These are phyloP conservation scores for Rhododendron kiyosumense DNA, from an alignment of 148 eudicot species.

Conservation along the genomic window DNA sequence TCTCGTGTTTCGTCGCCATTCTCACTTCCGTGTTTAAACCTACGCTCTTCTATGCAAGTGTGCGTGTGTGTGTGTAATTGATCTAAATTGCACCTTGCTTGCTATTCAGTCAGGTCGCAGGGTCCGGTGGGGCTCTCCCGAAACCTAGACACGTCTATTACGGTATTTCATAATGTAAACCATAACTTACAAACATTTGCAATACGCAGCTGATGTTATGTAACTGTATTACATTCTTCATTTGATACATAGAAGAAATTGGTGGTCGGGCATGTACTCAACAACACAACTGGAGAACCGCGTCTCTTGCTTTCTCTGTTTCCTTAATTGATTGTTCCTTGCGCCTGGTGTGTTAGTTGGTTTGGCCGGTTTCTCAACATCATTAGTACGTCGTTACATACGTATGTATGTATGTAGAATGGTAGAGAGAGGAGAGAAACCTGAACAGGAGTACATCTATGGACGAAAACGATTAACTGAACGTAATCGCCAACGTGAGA, in stretches of 20 bases:
- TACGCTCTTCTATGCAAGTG: background rate
- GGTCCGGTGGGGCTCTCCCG: no score
- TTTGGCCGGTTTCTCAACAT: background rate
- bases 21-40: background rate
- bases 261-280: background rate
- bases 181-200: no score
- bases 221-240: no score
- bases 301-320: no score
- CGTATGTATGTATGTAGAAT: background rate
- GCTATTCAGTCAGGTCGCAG: no score
- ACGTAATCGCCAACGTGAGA: conserved; percentile 63
- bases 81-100: no score
- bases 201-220: background rate
- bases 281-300: background rate
- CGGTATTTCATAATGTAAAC: no score
- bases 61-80: no score
- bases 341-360: no score
- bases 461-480: conserved; percentile 70
- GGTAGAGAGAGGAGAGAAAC: conserved; percentile 22
- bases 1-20: background rate
- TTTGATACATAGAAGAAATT: background rate
- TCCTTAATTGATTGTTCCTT: no score
- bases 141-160: no score
- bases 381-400: no score
- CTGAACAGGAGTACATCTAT: conserved; percentile 60